Conservation (phyloP, 371 early-diverging fungal genomes). For the Actinomortierella wolfii region DNA sequence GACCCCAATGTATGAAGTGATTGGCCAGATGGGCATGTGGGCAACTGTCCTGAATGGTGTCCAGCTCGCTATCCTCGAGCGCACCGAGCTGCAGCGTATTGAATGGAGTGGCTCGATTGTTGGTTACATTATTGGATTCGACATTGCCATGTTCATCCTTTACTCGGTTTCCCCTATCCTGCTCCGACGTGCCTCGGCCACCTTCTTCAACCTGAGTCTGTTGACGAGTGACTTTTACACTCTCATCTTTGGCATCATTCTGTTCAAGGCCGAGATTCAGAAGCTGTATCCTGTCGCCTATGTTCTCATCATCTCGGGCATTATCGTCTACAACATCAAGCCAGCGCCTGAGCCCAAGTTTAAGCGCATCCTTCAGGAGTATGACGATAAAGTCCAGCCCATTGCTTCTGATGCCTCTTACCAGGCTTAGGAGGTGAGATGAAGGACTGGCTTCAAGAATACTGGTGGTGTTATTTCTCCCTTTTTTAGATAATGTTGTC, state of each 20-base stretch:
- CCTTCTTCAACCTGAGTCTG: constrained; percentile 78
- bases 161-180: constrained; percentile 72
- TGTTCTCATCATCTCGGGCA: constrained; percentile 62
- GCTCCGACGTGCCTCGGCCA: constrained; percentile 70
- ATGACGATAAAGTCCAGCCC: not conserved
- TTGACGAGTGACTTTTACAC: constrained; percentile 81
- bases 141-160: constrained; percentile 66
- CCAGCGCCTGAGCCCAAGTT: constrained; percentile 50
- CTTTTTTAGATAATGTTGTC: too few relatives aligned
- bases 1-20: constrained; percentile 71
- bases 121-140: constrained; percentile 65
- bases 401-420: too few relatives aligned
- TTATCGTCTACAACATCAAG: constrained; percentile 65
- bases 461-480: too few relatives aligned
- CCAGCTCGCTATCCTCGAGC: constrained; percentile 70
- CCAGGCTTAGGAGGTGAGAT: too few relatives aligned
- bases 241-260: constrained; percentile 68
- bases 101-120: constrained; percentile 54
- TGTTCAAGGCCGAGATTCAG: constrained; percentile 63
- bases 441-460: too few relatives aligned
- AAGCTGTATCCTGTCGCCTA: constrained; percentile 70
- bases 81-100: constrained; percentile 47
- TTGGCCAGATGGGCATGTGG: constrained; percentile 74
- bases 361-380: constrained; percentile 11
- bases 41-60: constrained; percentile 72